Conservation (phyloP, 495 filamentous ascomycete genomes). For the Penicillium simplicissimum region DNA sequence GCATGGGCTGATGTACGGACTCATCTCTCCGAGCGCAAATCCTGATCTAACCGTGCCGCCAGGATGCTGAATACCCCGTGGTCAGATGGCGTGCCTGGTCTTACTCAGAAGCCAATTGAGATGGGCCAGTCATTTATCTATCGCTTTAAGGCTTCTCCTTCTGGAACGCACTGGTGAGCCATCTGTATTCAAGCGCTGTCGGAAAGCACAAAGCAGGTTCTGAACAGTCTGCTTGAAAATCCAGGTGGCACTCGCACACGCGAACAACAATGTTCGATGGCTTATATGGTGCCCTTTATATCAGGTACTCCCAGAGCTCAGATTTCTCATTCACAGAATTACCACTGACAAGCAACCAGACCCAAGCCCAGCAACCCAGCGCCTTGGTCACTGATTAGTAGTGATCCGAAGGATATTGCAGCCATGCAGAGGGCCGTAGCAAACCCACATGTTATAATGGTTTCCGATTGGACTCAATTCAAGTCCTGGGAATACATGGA, state of each 20-base stretch:
- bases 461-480: conserved; percentile 56
- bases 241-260: conserved; percentile 53
- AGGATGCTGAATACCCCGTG: conserved; percentile 35
- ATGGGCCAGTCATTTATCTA: conserved; percentile 47
- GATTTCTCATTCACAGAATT: too few species aligned
- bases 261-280: conserved; percentile 52
- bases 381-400: conserved; percentile 42
- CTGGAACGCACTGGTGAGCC: conserved; percentile 45
- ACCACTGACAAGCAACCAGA: not conserved
- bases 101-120: conserved; percentile 46
- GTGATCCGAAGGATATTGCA: conserved; percentile 29
- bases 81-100: conserved; percentile 54
- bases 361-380: not conserved
- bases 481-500: conserved; percentile 43
- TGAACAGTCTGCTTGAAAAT: not conserved
- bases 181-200: too few species aligned
- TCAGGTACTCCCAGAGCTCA: conserved; percentile 10
- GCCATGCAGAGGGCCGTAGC: conserved; percentile 46
- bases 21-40: too few species aligned
- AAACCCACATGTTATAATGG: conserved; percentile 32
- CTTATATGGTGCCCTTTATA: conserved; percentile 49
- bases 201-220: not conserved
- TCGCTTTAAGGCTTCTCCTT: conserved; percentile 48
- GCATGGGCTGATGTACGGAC: conserved; percentile 40
- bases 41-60: too few species aligned